Evolutionary conservation across 257 asterid species (phyloP).

Genomic region (Primulina huaijiensis): DNA sequence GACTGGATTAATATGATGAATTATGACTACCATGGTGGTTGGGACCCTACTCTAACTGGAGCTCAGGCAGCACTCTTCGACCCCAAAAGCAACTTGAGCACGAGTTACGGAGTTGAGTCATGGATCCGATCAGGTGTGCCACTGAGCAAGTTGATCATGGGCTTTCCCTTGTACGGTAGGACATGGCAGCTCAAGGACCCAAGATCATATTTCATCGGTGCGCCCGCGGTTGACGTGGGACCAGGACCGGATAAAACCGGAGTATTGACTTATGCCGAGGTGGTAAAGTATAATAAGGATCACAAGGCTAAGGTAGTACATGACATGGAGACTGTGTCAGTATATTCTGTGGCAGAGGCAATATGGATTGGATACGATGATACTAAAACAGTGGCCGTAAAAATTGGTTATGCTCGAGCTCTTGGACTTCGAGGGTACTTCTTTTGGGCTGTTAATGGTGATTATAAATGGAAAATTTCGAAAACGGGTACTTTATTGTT

Average conservation of each 20-base stretch:
- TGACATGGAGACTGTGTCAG: constrained; percentile 51
- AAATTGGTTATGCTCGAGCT: constrained; percentile 45
- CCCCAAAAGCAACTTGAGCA: constrained; percentile 52
- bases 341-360: constrained; percentile 59
- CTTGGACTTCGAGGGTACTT: constrained; percentile 68
- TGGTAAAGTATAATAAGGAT: constrained; percentile 49
- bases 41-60: constrained; percentile 62
- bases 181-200: constrained; percentile 71
- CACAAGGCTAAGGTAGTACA: constrained; percentile 48
- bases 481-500: constrained; percentile 39
- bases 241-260: constrained; percentile 48
- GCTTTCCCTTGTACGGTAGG: constrained; percentile 70
- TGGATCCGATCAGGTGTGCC: constrained; percentile 69
- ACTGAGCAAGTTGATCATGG: constrained; percentile 59
- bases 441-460: constrained; percentile 72
- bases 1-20: constrained; percentile 79
- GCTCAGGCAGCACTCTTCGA: constrained; percentile 71
- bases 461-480: constrained; percentile 54
- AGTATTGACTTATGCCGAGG: constrained; percentile 47
- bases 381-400: constrained; percentile 31
- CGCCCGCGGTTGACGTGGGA: constrained; percentile 65
- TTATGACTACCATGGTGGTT: constrained; percentile 69
- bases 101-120: constrained; percentile 58
- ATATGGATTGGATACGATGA: constrained; percentile 85
- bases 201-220: constrained; percentile 44